Percentiles rank a stretch among this genome's conserved stretches.
phyloP scores from a whole-genome alignment of 306 rosid genomes.

The Rosa lucieae region DNA sequence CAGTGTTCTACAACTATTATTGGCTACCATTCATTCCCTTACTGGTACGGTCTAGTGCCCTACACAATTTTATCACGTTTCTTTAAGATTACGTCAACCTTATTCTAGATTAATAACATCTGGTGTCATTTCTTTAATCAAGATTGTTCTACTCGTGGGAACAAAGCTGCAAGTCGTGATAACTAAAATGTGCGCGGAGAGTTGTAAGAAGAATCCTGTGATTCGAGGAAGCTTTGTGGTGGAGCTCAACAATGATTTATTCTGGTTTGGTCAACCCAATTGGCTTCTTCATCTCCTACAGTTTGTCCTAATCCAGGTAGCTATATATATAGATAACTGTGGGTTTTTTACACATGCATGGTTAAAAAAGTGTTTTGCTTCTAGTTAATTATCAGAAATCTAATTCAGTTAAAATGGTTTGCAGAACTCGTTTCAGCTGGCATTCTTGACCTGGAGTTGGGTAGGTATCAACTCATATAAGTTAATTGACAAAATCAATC shows the following conservation, averaged over 20 bases:
- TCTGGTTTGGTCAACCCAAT: conserved; percentile 59
- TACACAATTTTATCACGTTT: not conserved
- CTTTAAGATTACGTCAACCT: not conserved
- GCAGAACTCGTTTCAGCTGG: conserved; percentile 75
- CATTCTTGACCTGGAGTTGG: conserved; percentile 79
- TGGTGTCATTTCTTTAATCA: not conserved
- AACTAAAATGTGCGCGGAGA: conserved; percentile 60
- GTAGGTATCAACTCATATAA: conserved; percentile 38
- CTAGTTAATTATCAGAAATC: not conserved
- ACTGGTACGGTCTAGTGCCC: conserved; percentile 35
- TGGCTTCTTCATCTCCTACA: conserved; percentile 64
- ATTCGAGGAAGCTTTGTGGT: conserved; percentile 53
- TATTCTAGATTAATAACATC: not conserved
- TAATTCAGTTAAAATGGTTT: not conserved
- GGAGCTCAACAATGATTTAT: conserved; percentile 49
- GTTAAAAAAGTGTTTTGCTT: not conserved
- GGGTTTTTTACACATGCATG: not conserved
- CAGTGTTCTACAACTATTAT: conserved; percentile 62
- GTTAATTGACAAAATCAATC: not conserved
- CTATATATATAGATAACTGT: not conserved
- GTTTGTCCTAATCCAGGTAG: conserved; percentile 59
- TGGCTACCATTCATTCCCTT: conserved; percentile 79
- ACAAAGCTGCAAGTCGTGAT: conserved; percentile 59
- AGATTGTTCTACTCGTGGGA: conserved; percentile 62
- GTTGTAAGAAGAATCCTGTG: conserved; percentile 44